These are phyloP conservation scores for Hypomyces perniciosus DNA, from an alignment of 2,329 filamentous ascomycete genomes.

Conservation along the genomic window DNA sequence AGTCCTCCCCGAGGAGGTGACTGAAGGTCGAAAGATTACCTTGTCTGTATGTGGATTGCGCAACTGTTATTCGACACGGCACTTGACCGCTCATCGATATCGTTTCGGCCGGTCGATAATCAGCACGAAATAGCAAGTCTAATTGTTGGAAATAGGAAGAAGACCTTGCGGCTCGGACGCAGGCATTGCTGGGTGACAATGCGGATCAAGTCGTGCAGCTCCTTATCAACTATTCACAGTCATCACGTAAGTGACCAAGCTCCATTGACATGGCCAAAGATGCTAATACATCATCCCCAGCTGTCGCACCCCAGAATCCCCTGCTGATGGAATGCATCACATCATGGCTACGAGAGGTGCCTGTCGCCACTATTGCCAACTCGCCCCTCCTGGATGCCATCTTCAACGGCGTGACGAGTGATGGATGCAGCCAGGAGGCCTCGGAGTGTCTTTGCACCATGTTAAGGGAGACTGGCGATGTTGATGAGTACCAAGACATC, in stretches of 20 bases:
- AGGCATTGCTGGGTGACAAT: conserved; percentile 86
- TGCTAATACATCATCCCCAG: conserved; percentile 35
- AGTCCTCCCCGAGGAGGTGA: conserved; percentile 97
- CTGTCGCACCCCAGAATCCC: conserved; percentile 73
- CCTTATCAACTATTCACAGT: conserved; percentile 84
- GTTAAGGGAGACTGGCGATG: conserved; percentile 85
- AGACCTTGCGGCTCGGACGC: conserved; percentile 78
- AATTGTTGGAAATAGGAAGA: conserved; percentile 70
- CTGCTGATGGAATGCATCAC: conserved; percentile 92
- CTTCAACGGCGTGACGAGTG: conserved; percentile 68
- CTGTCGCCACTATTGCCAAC: conserved; percentile 72
- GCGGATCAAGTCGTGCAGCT: conserved; percentile 80
- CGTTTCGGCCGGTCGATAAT: conserved; percentile 27
- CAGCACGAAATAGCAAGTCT: conserved; percentile 23
- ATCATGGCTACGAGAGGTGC: conserved; percentile 93
- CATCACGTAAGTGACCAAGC: conserved; percentile 61
- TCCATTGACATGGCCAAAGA: neutral
- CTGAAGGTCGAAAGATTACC: conserved; percentile 98
- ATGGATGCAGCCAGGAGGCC: conserved; percentile 76
- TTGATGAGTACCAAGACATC: conserved; percentile 78
- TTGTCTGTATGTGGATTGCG: conserved; percentile 85
- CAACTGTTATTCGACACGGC: conserved; percentile 36
- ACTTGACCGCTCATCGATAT: conserved; percentile 26
- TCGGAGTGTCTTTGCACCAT: conserved; percentile 91
- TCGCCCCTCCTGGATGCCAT: conserved; percentile 80